Evolutionary conservation across 2,329 filamentous ascomycete species (phyloP).

Genomic region (Pseudohalonectria lignicola): DNA sequence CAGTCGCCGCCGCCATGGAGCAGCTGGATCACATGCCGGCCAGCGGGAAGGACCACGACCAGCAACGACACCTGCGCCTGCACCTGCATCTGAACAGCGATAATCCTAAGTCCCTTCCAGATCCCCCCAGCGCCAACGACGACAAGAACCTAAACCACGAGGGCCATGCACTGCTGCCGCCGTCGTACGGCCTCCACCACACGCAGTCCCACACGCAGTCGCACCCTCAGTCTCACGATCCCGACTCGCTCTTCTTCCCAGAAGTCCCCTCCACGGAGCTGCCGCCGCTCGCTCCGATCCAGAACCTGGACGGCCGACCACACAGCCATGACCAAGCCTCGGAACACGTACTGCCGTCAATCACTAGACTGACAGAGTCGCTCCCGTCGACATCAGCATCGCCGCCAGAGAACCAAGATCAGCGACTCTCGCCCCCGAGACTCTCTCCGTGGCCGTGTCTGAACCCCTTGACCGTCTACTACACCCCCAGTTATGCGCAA

Average conservation of each 20-base stretch:
- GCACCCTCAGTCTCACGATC: slow-evolving; percentile 18
- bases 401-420: slow-evolving; percentile 8
- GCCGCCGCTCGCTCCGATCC: slow-evolving; percentile 12
- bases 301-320: slow-evolving; percentile 10
- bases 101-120: slow-evolving; percentile 1
- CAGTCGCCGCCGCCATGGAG: neutral
- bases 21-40: slow-evolving; percentile 2
- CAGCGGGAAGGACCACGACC: no score
- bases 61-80: neutral
- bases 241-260: slow-evolving; percentile 18
- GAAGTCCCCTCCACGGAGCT: slow-evolving; percentile 25
- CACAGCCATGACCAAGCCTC: slow-evolving; percentile 10
- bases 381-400: slow-evolving; percentile 3
- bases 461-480: slow-evolving; percentile 38
- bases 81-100: neutral
- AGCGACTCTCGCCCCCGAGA: slow-evolving; percentile 8
- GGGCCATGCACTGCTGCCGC: neutral
- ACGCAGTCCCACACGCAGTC: neutral
- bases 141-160: no score
- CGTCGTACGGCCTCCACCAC: neutral
- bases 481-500: slow-evolving; percentile 30
- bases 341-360: slow-evolving; percentile 11
- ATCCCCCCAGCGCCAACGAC: neutral
- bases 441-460: slow-evolving; percentile 33
- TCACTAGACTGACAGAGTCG: neutral